phyloP scores from a whole-genome alignment of 495 filamentous ascomycete species.

The Annulohypoxylon bovei region DNA sequence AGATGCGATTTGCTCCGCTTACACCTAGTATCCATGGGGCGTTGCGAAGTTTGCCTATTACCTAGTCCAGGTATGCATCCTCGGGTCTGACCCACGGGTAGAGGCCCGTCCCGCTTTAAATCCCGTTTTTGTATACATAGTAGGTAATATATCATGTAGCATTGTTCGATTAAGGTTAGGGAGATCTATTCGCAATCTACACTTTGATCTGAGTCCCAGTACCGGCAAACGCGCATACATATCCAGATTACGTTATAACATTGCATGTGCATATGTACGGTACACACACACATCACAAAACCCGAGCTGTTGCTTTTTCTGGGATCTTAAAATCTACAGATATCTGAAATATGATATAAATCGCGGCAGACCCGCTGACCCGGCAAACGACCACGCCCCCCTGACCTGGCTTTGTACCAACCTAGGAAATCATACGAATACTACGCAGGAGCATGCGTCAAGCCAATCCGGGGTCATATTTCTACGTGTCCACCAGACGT shows the following conservation, averaged over 20 bases:
- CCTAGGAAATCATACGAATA: slow-evolving; percentile 10
- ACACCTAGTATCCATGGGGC: neutral
- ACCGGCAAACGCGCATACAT: slow-evolving; percentile 15
- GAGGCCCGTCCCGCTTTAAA: slow-evolving; percentile 34
- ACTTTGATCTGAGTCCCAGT: slow-evolving; percentile 27
- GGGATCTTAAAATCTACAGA: slow-evolving; percentile 40
- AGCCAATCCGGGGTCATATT: slow-evolving; percentile 26
- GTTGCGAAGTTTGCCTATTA: slow-evolving; percentile 10
- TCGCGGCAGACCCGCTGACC: slow-evolving; percentile 24
- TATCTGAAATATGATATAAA: slow-evolving; percentile 35
- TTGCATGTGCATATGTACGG: slow-evolving; percentile 39
- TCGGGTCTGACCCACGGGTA: slow-evolving; percentile 22
- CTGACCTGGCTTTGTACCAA: neutral
- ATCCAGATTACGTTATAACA: slow-evolving; percentile 32
- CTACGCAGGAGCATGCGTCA: slow-evolving; percentile 6
- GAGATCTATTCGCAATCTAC: slow-evolving; percentile 34
- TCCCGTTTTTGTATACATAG: slow-evolving; percentile 14
- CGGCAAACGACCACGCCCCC: slow-evolving; percentile 20
- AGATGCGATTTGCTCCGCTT: neutral
- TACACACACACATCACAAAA: slow-evolving; percentile 21
- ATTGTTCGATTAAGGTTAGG: slow-evolving; percentile 29
- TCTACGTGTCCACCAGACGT: slow-evolving; percentile 10
- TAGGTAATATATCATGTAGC: slow-evolving; percentile 11
- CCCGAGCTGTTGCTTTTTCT: slow-evolving; percentile 10
- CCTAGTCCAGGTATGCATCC: slow-evolving; percentile 17